Conservation (phyloP, 2,329 filamentous ascomycete species). For the Dactylonectria macrodidyma region DNA sequence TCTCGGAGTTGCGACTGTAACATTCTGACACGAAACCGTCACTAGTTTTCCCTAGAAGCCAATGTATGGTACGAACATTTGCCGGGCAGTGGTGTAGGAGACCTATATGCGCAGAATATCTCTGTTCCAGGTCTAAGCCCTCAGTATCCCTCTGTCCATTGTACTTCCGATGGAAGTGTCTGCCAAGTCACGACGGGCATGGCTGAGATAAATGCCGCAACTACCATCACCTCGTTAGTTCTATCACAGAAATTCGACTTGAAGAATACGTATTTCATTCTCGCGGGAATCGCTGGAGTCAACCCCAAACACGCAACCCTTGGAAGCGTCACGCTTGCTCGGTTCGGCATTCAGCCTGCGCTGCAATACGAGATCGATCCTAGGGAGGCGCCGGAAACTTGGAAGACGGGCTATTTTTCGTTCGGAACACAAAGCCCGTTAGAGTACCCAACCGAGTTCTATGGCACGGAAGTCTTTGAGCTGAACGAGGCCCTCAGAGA, state of each 20-base stretch:
- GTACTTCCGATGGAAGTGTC: slow-evolving; percentile 24
- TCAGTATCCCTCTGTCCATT: slow-evolving; percentile 26
- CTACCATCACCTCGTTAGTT: slow-evolving; percentile 25
- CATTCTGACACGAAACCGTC: background rate
- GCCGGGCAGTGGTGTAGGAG: slow-evolving; percentile 25
- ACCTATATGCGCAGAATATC: slow-evolving; percentile 24
- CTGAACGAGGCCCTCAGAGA: slow-evolving; percentile 33
- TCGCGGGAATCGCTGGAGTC: slow-evolving; percentile 35
- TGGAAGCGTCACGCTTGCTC: slow-evolving; percentile 31
- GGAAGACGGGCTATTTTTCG: slow-evolving; percentile 33
- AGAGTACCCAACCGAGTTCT: slow-evolving; percentile 30
- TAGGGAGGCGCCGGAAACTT: slow-evolving; percentile 27
- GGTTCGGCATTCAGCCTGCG: slow-evolving; percentile 34
- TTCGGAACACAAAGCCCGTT: slow-evolving; percentile 28
- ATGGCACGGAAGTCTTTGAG: slow-evolving; percentile 37
- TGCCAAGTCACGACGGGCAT: slow-evolving; percentile 34
- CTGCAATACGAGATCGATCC: slow-evolving; percentile 37
- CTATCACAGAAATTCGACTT: slow-evolving; percentile 28
- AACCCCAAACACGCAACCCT: slow-evolving; percentile 33
- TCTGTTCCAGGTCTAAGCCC: slow-evolving; percentile 26
- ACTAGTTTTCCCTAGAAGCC: slow-evolving; percentile 24
- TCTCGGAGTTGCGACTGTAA: background rate
- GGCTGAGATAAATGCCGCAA: slow-evolving; percentile 37
- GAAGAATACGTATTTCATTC: slow-evolving; percentile 34
- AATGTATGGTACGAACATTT: slow-evolving; percentile 27